Base-by-base conservation (phyloP, 805 yeast species). In the Pichia scutulata region DNA sequence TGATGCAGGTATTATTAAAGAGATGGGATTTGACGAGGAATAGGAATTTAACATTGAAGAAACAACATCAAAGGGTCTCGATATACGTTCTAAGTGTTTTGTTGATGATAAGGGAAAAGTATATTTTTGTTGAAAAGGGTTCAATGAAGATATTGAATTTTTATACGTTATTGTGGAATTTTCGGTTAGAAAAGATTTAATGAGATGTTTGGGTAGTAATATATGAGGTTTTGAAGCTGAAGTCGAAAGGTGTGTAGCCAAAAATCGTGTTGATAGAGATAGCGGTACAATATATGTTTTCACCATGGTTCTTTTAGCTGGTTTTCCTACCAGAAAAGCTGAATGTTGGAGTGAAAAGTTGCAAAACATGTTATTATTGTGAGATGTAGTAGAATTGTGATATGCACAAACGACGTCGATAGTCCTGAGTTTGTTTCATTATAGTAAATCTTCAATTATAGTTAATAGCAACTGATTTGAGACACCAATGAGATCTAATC, bases 101-200 rank as follows among this genome's bases (percentile, higher is more conserved):
- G 43, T 45, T 4, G 50, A 41, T 10, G 50, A 44, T 4, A 46
- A 33, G 2, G 52, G 41, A 13, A 50, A 44, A 4, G 40, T 33
- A 14, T 41, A 24, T 9, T 47, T 41, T 6, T 46, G 30, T 43
- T 44, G 43, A 26, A 56, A 50, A 8, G 54, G 46, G 42, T 56
- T 55, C 1, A 14, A n/a, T 26, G 48, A 33, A 19, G 54, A 47
- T 14, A 55, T 39, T 19, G 33, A n/a, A 21, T 56, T 56, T 9
- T 42, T 50, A 28, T 56, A 56, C 8, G 50, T 44, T 2, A 55
- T 49, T 30, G 26, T 30, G 8, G 58, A 53, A 4, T 46, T 52
- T 4, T 36, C 26, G 8, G 46, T 47, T 19, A 51, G n/a, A 24
- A 51, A 51, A 6, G 51, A 41, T 44, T 47, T 47, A n/a, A 51